These are phyloP conservation scores for Brassica balearica DNA, from an alignment of 441 rosid genomes.

Conservation along the genomic window DNA sequence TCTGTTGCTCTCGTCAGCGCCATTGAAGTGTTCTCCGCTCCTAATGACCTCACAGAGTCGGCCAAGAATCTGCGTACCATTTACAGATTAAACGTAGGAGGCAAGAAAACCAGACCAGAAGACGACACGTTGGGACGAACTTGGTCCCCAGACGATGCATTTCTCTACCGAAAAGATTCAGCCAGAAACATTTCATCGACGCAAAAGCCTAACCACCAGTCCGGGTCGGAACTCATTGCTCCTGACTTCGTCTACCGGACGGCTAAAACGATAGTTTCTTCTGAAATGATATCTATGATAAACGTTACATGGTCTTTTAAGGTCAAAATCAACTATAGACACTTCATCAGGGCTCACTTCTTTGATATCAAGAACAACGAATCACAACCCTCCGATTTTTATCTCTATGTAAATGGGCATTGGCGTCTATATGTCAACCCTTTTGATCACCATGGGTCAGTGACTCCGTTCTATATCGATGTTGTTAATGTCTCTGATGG, in stretches of 20 bases:
- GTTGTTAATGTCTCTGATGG: conserved; percentile 23
- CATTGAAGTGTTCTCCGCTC: conserved; percentile 39
- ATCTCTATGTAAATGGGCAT: conserved; percentile 23
- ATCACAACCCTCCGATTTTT: background rate
- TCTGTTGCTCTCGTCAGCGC: conserved; percentile 40
- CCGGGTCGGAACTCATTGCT: conserved; percentile 11
- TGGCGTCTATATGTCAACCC: conserved; percentile 19
- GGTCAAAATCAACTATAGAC: conserved; percentile 7
- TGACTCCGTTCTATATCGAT: conserved; percentile 32
- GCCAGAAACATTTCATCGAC: background rate
- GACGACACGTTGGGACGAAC: conserved; percentile 30
- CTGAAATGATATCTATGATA: background rate
- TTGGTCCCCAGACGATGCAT: conserved; percentile 37
- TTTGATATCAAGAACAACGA: background rate
- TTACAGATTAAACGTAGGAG: conserved; percentile 43
- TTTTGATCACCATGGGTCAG: background rate
- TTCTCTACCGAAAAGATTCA: background rate
- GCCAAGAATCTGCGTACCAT: conserved; percentile 25
- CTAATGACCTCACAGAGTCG: background rate
- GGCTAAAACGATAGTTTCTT: background rate
- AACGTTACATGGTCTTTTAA: conserved; percentile 39
- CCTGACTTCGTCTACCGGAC: background rate
- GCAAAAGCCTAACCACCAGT: conserved; percentile 21
- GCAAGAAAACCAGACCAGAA: conserved; percentile 14
- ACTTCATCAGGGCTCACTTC: conserved; percentile 41